Evolutionary conservation across 1,139 yeast genomes (phyloP).

Genomic region (Sugiyamaella japonica): DNA sequence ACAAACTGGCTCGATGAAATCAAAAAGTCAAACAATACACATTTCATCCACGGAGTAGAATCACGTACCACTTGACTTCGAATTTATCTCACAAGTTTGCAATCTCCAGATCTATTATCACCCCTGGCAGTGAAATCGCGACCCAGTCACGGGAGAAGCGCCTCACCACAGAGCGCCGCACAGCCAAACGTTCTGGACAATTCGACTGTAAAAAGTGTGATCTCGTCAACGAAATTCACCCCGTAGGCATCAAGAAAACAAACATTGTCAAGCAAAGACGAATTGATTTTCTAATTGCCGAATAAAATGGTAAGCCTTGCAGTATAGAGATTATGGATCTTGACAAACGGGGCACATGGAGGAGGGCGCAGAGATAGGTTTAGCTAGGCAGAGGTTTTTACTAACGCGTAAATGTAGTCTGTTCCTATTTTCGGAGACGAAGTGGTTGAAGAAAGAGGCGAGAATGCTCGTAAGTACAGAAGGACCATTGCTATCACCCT

Average conservation of each 20-base stretch:
- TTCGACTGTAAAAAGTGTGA: constrained; percentile 9
- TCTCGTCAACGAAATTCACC: neutral
- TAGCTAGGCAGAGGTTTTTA: neutral
- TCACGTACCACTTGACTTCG: no score
- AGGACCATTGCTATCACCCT: no score
- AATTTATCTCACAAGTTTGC: no score
- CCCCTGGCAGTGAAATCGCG: neutral
- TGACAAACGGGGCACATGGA: neutral
- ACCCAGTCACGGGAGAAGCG: neutral
- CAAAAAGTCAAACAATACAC: no score
- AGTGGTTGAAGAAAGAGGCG: constrained; percentile 96
- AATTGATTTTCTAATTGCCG: neutral
- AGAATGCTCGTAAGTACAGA: constrained; percentile 69
- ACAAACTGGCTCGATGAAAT: no score
- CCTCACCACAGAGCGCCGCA: constrained; percentile 2
- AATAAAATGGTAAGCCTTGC: constrained; percentile 5
- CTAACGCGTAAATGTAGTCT: constrained; percentile 45
- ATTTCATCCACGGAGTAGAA: no score
- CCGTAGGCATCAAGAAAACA: neutral
- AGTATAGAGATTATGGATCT: neutral
- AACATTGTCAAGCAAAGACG: neutral
- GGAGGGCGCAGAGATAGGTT: neutral
- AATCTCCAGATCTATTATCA: no score
- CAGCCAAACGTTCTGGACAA: constrained; percentile 9
- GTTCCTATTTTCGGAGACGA: constrained; percentile 96